A percentile compares a stretch with the other conserved stretches of the same genome.
Conservation (phyloP, 2,329 filamentous ascomycete genomes). For the Paecilomyces dactylethromorphus region DNA sequence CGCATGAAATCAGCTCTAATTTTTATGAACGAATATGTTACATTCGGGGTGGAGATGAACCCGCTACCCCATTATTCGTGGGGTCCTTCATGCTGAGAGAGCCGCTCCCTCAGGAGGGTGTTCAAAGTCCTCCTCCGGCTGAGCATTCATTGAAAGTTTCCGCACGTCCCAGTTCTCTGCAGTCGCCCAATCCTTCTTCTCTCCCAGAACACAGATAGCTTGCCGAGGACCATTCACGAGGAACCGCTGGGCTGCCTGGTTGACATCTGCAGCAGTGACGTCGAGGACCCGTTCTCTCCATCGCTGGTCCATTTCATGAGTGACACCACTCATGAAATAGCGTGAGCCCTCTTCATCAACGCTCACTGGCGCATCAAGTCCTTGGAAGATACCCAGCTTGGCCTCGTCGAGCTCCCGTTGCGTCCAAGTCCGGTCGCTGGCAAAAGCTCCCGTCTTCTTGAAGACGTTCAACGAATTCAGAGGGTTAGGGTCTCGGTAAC, state of each 20-base stretch:
- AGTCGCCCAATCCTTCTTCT: conserved; percentile 69
- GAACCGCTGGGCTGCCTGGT: conserved; percentile 73
- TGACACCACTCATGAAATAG: conserved; percentile 76
- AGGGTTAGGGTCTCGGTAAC: conserved; percentile 93
- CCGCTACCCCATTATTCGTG: neutral
- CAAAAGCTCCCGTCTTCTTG: conserved; percentile 74
- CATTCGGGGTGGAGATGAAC: neutral
- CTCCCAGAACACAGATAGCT: conserved; percentile 69
- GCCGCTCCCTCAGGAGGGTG: conserved; percentile 10
- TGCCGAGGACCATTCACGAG: conserved; percentile 61
- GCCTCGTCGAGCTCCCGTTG: conserved; percentile 87
- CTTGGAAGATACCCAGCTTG: conserved; percentile 90
- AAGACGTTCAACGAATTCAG: conserved; percentile 82
- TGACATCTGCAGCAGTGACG: conserved; percentile 73
- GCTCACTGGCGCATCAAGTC: conserved; percentile 77
- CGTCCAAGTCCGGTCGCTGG: conserved; percentile 72
- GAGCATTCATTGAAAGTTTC: conserved; percentile 59
- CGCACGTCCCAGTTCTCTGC: conserved; percentile 66
- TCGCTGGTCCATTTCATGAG: conserved; percentile 80
- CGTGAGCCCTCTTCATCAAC: conserved; percentile 85
- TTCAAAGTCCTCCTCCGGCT: conserved; percentile 35
- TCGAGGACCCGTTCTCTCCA: conserved; percentile 80
- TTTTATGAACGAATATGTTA: neutral
- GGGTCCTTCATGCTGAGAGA: conserved; percentile 16
- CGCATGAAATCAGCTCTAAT: neutral